These are phyloP conservation scores for Microcyclospora pomicola DNA, from an alignment of 2,329 filamentous ascomycete genomes.

Conservation along the genomic window DNA sequence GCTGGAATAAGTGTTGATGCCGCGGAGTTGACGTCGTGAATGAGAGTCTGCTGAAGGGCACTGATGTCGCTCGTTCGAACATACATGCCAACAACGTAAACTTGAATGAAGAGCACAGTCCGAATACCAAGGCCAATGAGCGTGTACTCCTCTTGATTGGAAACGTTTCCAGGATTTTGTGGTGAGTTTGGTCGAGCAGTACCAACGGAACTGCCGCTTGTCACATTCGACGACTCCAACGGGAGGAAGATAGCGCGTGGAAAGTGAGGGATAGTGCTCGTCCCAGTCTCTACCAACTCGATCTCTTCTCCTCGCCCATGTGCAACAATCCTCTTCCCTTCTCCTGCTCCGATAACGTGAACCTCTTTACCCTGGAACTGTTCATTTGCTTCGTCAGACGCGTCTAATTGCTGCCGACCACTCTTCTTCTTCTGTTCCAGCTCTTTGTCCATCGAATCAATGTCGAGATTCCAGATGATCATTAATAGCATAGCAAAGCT, in stretches of 20 bases:
- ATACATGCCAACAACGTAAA: slow-evolving; percentile 91
- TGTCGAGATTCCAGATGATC: slow-evolving; percentile 20
- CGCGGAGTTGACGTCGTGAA: slow-evolving; percentile 59
- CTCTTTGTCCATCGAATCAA: slow-evolving; percentile 19
- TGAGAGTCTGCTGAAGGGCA: slow-evolving; percentile 61
- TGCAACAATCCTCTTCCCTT: slow-evolving; percentile 35
- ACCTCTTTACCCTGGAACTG: slow-evolving; percentile 42
- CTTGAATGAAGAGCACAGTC: slow-evolving; percentile 81
- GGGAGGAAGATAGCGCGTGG: slow-evolving; percentile 58
- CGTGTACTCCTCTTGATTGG: slow-evolving; percentile 57
- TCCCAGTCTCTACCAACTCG: slow-evolving; percentile 69
- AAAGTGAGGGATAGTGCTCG: slow-evolving; percentile 65
- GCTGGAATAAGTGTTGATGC: slow-evolving; percentile 72
- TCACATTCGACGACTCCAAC: slow-evolving; percentile 14
- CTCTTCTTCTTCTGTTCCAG: slow-evolving; percentile 11
- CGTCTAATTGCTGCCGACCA: slow-evolving; percentile 19
- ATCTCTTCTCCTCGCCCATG: slow-evolving; percentile 39
- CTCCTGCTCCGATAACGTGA: slow-evolving; percentile 48
- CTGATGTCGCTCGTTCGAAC: slow-evolving; percentile 72
- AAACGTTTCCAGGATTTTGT: slow-evolving; percentile 19
- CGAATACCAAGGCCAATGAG: slow-evolving; percentile 77
- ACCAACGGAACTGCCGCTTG: slow-evolving; percentile 7
- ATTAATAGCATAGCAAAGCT: slow-evolving; percentile 18
- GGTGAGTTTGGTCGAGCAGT: slow-evolving; percentile 16
- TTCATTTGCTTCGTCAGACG: slow-evolving; percentile 20